Percentiles rank a stretch among this genome's conserved stretches.
These are phyloP conservation scores for Brassica hybrid DNA, from an alignment of 441 rosid species.

Conservation along the genomic window DNA sequence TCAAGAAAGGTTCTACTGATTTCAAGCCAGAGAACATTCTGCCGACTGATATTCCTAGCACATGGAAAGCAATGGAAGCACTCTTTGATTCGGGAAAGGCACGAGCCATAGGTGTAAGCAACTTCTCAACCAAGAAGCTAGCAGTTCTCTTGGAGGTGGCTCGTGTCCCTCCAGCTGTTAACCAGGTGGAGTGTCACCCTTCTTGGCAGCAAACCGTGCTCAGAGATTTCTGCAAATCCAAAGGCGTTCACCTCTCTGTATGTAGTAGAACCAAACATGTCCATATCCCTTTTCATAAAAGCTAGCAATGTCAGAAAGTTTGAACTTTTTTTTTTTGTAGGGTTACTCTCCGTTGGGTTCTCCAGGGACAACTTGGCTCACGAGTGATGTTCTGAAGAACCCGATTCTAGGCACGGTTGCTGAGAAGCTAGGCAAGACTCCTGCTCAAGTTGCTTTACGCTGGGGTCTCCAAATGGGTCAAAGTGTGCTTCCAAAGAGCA, in stretches of 20 bases:
- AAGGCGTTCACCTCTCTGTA: conserved; percentile 57
- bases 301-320: not conserved
- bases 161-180: conserved; percentile 72
- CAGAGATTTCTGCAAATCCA: conserved; percentile 64
- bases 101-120: conserved; percentile 77
- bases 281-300: not conserved
- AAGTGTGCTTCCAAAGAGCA: conserved; percentile 80
- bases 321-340: conserved; percentile 31
- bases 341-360: conserved; percentile 80
- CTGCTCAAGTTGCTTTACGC: conserved; percentile 74
- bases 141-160: conserved; percentile 60
- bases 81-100: conserved; percentile 66
- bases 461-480: conserved; percentile 86
- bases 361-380: conserved; percentile 60
- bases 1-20: conserved; percentile 60
- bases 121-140: conserved; percentile 73
- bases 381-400: conserved; percentile 66
- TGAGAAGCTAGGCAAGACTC: conserved; percentile 56
- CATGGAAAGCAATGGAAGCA: conserved; percentile 80
- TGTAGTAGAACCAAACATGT: not conserved
- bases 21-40: conserved; percentile 53
- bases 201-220: conserved; percentile 72
- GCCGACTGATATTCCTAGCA: conserved; percentile 55
- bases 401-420: conserved; percentile 52
- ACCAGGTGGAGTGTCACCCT: conserved; percentile 71